These are phyloP conservation scores for Gomphus bonarii DNA, from an alignment of 1,284 basidiomycete genomes.

Conservation along the genomic window DNA sequence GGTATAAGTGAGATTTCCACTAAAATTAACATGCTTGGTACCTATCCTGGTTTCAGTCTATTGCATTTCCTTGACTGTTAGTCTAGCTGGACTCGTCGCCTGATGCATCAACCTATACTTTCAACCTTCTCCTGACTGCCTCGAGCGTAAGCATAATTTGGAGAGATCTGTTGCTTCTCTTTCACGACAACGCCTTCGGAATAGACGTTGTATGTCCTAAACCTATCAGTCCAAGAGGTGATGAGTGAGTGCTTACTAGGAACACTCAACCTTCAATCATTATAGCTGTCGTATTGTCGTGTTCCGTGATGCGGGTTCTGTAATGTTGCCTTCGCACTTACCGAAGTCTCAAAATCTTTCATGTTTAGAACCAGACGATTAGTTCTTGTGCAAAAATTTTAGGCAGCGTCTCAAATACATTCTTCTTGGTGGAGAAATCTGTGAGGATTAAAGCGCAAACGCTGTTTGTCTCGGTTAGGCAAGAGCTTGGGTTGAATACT, in stretches of 20 bases:
- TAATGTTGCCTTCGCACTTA: background rate
- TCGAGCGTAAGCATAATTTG: background rate
- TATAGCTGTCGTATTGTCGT: background rate
- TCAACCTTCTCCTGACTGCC: background rate
- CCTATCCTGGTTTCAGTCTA: background rate
- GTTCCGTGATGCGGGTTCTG: background rate
- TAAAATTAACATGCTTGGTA: no score
- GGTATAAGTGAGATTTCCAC: no score
- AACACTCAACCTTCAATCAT: background rate
- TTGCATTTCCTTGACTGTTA: background rate
- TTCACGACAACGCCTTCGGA: background rate
- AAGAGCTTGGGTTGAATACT: background rate
- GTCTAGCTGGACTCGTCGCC: background rate
- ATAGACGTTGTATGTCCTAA: background rate
- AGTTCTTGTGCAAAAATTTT: background rate
- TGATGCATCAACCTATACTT: background rate
- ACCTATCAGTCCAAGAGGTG: background rate
- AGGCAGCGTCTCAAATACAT: background rate
- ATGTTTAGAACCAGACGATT: background rate
- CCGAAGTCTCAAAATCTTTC: background rate
- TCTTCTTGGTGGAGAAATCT: background rate
- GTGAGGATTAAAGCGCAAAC: background rate
- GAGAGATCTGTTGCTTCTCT: background rate
- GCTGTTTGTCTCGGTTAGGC: background rate
- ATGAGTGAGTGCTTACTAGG: background rate